Base-by-base conservation (phyloP, 345 rosid genomes). In the Isatis tinctoria region DNA sequence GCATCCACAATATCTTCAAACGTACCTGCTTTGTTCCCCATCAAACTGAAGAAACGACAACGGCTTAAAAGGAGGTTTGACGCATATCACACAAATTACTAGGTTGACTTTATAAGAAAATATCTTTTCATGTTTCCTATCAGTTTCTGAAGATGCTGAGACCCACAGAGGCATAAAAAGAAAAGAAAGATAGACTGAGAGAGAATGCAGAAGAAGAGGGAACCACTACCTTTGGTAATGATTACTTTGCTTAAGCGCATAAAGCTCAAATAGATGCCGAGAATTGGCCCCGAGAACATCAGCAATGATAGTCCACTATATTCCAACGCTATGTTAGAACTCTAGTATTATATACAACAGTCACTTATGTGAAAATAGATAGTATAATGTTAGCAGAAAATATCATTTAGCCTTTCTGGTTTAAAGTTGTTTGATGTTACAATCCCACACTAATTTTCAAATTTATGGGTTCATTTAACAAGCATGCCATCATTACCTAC, bases 201-300 rank as follows among this genome's bases (percentile, higher is more conserved):
- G 22, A 16, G 35, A 10, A 39, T 16, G 37, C 3, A 6, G 60
- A 56, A 52, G 54, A 73, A 48, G 11, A 70, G 44, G 65, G 7
- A 45, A 60, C 41, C 56, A 83, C 80, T 87, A 90, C 98, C 80
- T 86, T 69, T 85, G 85, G 81, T 87, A 86, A 79, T 85, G 78
- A 80, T 81, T 92, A 80, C 87, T 86, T 80, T 88, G 98, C 61
- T 96, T 90, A 79, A 96, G 96, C 2, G 90, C 89, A 75, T 92
- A 90, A 77, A 96, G 90, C 86, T 92, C 98, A n/a, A 92, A 90
- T 26, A 96, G 86, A 86, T 90, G 98, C 44, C 96, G 88, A 33
- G 96, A 87, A 67, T 85, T 92, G 67, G 99, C 70, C 32, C 98
- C 97, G 27, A 92, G 90, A 72, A 96, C 98, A 82, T 92, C 97